Base-by-base conservation (phyloP, 257 asterid genomes). In the Ilex aquifolium region DNA sequence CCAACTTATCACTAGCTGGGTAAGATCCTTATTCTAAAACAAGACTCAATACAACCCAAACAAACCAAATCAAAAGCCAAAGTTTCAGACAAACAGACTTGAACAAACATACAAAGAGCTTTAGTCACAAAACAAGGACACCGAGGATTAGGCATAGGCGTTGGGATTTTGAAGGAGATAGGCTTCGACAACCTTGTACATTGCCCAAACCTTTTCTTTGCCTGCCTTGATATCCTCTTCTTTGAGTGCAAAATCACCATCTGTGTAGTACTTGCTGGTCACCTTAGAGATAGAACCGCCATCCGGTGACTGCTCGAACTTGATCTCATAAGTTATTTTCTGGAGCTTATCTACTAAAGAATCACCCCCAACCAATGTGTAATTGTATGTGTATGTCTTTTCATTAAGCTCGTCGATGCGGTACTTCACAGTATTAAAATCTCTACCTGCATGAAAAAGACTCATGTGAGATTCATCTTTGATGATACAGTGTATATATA, bases 301-400 rank as follows among this genome's bases (percentile, higher is more conserved):
- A 14, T 63, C 70, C 10, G 68, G 65, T 17, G 62, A 10, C 10
- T 44, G 40, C 61, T 77, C 76, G 14, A 72, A 66, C 36, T 69
- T 69, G 32, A 65, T 40, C 46, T 63, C 61, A 30, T 72, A 64
- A 8, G 76, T 65, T 15, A 72, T 49, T 31, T 72, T 72, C 10
- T 69, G 59, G 21, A 77, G 67, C 31, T 69, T 69, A 46, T 72
- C 73, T 0, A 60, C 17, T 52, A 77, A 59, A 29, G 66, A 61
- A 31, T 66, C 75, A 7, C 82, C 76, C 65, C 69, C 82, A 8
- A 77, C 44, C 65, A 72, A 51, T 4, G 78, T 72, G 63, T 77
- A 65, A 13, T 59, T 63, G n/a, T 62, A 77, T 3, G 67, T 73
- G n/a, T 57, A 46, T 0, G 56, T 67, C 9, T 44, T 65, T 49